Base-by-base conservation (phyloP, 345 rosid genomes). In the Eucalyptus lansdowneana region DNA sequence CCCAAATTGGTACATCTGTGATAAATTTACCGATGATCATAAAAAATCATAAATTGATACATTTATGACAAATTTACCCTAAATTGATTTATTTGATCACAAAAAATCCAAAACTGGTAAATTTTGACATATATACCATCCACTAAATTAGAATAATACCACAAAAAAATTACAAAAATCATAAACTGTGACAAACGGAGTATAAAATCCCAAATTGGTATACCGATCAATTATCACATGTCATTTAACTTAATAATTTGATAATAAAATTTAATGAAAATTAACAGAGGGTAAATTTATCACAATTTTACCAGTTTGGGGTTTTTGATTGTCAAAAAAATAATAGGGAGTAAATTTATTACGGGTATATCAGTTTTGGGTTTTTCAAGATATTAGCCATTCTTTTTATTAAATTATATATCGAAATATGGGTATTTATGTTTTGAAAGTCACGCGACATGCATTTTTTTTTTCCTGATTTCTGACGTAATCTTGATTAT, bases 1-100 rank as follows among this genome's bases (percentile, higher is more conserved):
- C 16, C 0, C 1, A 2, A 14, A 50, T 0, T 5, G 1, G 0
- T 5, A 50, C 3, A 14, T 0, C 0, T 14, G 1, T 14, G 0
- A 50, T 0, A 50, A 50, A 14, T 50, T 50, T 50, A 14, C 6
- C 15, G 0, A 50, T 14, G 0, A 50, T 14, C 17, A 50, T 5
- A 50, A 14, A 50, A 50, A 50, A 50, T 0, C 7, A 50, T 50
- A 50, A 50, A 50, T 7, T 1, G 1, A 0, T 5, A 50, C 0
- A 50, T 50, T 50, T 50, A 14, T 50, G 3, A 50, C 0, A 50
- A 50, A 50, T 50, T 14, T 50, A 50, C 1, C 3, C 1, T 0
- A 50, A 5, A 50, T 0, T 50, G 14, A 50, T 50, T 50, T 50
- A 50, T 50, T 50, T 7, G 3, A 50, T 50, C 17, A 50, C 7